Evolutionary conservation across 768 basidiomycete genomes (phyloP).

Genomic region (Harrya chromipes): DNA sequence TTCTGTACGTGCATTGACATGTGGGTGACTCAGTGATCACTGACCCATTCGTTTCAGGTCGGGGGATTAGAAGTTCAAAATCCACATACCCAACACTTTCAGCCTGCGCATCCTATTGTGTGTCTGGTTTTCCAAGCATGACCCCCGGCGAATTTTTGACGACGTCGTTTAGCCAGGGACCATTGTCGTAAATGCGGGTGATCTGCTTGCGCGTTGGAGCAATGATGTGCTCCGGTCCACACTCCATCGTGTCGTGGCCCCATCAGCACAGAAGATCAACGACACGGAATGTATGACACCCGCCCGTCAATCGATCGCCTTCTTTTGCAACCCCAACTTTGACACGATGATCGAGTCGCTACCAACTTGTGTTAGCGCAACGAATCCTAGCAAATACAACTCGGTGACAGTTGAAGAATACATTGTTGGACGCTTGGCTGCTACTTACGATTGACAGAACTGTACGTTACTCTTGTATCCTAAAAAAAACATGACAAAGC

Average conservation of each 20-base stretch:
- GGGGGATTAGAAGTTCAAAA: constrained; percentile 83
- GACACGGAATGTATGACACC: constrained; percentile 57
- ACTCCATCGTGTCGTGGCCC: constrained; percentile 79
- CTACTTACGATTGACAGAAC: constrained; percentile 46
- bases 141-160: constrained; percentile 6
- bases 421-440: constrained; percentile 66
- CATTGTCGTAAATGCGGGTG: constrained; percentile 80
- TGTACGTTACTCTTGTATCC: background rate
- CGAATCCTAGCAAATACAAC: constrained; percentile 63
- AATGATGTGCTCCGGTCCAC: constrained; percentile 79
- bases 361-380: constrained; percentile 47
- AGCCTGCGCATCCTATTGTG: constrained; percentile 76
- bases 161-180: constrained; percentile 57
- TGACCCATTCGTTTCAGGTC: constrained; percentile 39
- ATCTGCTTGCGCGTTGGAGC: constrained; percentile 79
- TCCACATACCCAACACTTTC: constrained; percentile 67
- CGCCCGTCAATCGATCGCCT: constrained; percentile 75
- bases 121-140: constrained; percentile 21
- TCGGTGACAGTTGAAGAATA: constrained; percentile 72
- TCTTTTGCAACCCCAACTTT: constrained; percentile 84
- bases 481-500: background rate
- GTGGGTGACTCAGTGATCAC: background rate
- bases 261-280: constrained; percentile 48
- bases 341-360: constrained; percentile 65
- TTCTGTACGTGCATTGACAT: constrained; percentile 36